Base-by-base conservation (phyloP, 2,329 filamentous ascomycete genomes). In the Stemphylium lycopersici region DNA sequence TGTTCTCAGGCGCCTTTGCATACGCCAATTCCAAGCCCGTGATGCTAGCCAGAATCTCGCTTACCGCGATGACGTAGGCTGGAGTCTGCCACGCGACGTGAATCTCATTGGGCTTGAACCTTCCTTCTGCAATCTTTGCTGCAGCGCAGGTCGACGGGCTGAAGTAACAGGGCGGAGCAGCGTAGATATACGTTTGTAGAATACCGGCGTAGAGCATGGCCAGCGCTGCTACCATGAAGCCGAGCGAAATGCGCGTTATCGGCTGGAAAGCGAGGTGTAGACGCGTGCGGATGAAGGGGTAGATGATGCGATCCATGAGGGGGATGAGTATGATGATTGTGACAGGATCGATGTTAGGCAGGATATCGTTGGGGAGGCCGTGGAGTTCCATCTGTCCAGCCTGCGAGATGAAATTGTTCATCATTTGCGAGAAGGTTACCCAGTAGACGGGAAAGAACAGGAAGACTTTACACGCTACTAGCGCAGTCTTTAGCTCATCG, bases 401-500 rank as follows among this genome's bases (percentile, higher is more conserved):
- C 69, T 81, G 79, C 0, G 77, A 78, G 53, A 81, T 68, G 58
- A 81, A 80, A 60, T 81, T 81, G 55, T 77, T 78, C 57, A 76
- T 72, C 78, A 81, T 80, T 55, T 81, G 74, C 8, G 66, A 70
- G 51, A 67, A 80, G 6, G 76, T 70, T 3, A 79, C 66, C 78
- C 78, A 80, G 62, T 79, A 80, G 31, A 81, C 69, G 0, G 79
- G 79, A 48, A 77, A 80, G 66, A 79, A 80, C 16, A 74, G 51
- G 46, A 91, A 90, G 49, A 90, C 87, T 64, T 87, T 86, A 80
- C 88, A 91, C 13, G 88, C 89, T 69, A 79, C 68, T 8, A 87
- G 70, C 2, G 83, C 83, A 36, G 87, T 86, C 77, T 88, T 88
- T 44, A 91, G 77, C 68, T 91, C 89, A 2, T 90, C 87, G 44